Percentiles rank a stretch among this genome's conserved stretches.
phyloP scores from a whole-genome alignment of 352 stramenopile genomes.

The Plasmopara halstedii region DNA sequence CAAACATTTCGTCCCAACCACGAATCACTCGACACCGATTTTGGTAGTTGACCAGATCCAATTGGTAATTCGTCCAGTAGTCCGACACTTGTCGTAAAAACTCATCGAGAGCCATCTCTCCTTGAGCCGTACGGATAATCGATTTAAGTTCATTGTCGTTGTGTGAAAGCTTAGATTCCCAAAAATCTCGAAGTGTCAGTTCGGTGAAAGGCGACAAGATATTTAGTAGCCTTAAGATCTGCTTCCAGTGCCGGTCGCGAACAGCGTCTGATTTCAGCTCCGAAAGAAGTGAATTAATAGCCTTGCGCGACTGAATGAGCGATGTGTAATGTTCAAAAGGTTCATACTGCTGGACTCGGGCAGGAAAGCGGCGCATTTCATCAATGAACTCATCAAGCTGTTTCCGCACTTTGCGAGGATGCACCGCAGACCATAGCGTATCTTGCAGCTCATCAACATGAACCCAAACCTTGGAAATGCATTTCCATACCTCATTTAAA shows the following conservation, averaged over 20 bases:
- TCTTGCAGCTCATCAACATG: conserved; percentile 91
- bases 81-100: conserved; percentile 95
- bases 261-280: conserved; percentile 99
- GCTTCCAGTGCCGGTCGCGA: conserved; percentile 98
- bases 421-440: conserved; percentile 90
- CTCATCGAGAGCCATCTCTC: conserved; percentile 99
- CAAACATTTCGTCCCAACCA: conserved; percentile 99
- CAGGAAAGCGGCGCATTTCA: conserved; percentile 93
- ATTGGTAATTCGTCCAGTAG: conserved; percentile 85
- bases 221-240: conserved; percentile 92
- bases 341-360: conserved; percentile 97
- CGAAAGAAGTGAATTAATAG: conserved; percentile 91
- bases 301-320: conserved; percentile 91
- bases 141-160: conserved; percentile 94
- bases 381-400: conserved; percentile 95
- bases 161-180: conserved; percentile 90
- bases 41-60: conserved; percentile 91
- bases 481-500: conserved; percentile 98
- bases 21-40: conserved; percentile 96
- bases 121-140: conserved; percentile 96
- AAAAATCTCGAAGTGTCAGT: conserved; percentile 96
- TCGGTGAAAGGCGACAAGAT: conserved; percentile 91
- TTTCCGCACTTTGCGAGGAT: conserved; percentile 94
- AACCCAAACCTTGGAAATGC: conserved; percentile 85
- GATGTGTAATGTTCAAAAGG: conserved; percentile 92